These are phyloP conservation scores for Cruciata laevipes DNA, from an alignment of 257 asterid genomes.

Conservation along the genomic window DNA sequence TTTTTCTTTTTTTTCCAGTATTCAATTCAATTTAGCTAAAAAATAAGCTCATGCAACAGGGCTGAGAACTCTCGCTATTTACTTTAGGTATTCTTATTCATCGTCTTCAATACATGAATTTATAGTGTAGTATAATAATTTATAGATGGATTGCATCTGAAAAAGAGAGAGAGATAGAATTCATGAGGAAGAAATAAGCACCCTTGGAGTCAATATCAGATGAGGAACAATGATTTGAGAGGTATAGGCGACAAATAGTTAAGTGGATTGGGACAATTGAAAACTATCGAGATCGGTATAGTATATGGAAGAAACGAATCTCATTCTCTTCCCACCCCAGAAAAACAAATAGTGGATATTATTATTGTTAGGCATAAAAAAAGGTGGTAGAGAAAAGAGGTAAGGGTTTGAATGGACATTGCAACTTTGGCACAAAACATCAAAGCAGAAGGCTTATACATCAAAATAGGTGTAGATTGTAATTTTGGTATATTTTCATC, in stretches of 20 bases:
- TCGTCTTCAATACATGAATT: too few species aligned
- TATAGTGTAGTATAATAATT: too few species aligned
- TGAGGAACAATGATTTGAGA: background rate
- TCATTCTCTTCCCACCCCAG: background rate
- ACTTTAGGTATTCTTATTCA: too few species aligned
- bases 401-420: constrained; percentile 19
- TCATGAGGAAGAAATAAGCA: background rate
- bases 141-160: too few species aligned
- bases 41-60: too few species aligned
- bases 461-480: background rate
- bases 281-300: background rate
- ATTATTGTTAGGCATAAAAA: background rate
- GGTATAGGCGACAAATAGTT: background rate
- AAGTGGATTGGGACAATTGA: background rate
- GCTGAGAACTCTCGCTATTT: too few species aligned
- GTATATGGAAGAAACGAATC: constrained; percentile 15
- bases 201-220: constrained; percentile 4
- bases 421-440: constrained; percentile 9
- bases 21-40: too few species aligned
- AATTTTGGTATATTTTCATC: constrained; percentile 22
- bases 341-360: background rate
- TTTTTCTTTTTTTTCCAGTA: too few species aligned
- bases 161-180: too few species aligned
- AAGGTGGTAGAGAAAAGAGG: background rate
- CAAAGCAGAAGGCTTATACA: constrained; percentile 6